Evolutionary conservation across 2,329 filamentous ascomycete genomes (phyloP).

Genomic region (Trichoderma sp.): DNA sequence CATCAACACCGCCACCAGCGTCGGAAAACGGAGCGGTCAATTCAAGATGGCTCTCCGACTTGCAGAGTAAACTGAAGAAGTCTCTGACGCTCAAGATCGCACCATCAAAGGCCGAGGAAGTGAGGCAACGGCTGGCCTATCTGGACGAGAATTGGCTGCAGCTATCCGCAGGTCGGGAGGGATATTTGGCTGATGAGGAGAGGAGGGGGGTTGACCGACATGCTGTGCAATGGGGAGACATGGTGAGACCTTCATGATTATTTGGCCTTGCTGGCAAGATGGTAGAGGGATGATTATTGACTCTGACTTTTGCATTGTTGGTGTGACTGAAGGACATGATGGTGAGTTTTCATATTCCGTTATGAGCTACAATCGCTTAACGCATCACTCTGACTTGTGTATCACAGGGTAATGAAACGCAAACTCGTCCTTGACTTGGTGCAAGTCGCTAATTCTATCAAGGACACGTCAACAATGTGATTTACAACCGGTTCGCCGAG

Average conservation of each 20-base stretch:
- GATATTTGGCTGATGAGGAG: conserved; percentile 65
- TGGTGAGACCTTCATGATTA: conserved; percentile 70
- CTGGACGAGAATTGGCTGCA: conserved; percentile 64
- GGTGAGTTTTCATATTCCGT: neutral
- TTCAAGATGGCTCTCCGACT: conserved; percentile 37
- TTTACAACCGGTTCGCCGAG: conserved; percentile 83
- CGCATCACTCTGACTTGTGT: neutral
- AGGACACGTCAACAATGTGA: conserved; percentile 81
- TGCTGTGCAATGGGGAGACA: conserved; percentile 80
- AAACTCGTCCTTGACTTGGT: neutral
- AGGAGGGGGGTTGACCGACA: conserved; percentile 66
- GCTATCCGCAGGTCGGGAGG: conserved; percentile 72
- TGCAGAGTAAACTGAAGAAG: conserved; percentile 33
- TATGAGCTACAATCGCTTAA: neutral
- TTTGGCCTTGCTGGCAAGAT: neutral
- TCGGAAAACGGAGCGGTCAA: conserved; percentile 25
- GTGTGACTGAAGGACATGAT: conserved; percentile 1
- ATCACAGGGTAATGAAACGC: conserved; percentile 2
- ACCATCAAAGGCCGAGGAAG: conserved; percentile 4
- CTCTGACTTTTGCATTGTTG: neutral
- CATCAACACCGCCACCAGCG: neutral
- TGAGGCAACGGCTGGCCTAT: conserved; percentile 30
- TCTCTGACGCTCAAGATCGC: conserved; percentile 20
- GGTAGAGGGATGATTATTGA: neutral
- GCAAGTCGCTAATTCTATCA: neutral